A percentile compares a stretch with the other conserved stretches of the same genome.
Evolutionary conservation across 352 stramenopile species (phyloP).

Genomic region (Globisporangium megalacanthum): DNA sequence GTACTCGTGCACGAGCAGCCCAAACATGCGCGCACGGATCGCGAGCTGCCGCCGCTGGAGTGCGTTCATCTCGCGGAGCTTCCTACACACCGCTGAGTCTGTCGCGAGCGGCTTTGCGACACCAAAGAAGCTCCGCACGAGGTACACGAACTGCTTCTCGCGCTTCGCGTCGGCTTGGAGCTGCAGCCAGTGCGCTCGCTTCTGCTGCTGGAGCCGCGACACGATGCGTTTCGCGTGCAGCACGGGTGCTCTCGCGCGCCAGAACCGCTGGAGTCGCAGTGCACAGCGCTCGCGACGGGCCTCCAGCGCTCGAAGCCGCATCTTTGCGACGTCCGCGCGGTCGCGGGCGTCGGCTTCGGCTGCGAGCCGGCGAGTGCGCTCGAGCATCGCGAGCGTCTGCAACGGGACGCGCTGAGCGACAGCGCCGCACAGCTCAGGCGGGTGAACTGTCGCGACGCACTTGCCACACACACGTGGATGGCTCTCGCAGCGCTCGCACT

Average conservation of each 20-base stretch:
- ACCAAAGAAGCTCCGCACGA: conserved; percentile 32
- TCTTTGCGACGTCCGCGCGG: conserved; percentile 39
- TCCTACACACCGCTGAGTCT: conserved; percentile 30
- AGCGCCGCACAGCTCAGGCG: conserved; percentile 38
- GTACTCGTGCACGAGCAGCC: conserved; percentile 52
- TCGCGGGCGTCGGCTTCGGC: conserved; percentile 39
- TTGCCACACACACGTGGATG: conserved; percentile 31
- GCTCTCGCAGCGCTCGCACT: conserved; percentile 26
- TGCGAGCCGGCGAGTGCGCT: conserved; percentile 24
- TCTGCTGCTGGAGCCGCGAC: conserved; percentile 15
- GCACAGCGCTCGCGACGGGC: conserved; percentile 23
- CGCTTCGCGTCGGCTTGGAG: conserved; percentile 24
- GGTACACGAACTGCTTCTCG: conserved; percentile 29
- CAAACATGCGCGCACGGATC: conserved; percentile 49
- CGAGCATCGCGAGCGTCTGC: conserved; percentile 35
- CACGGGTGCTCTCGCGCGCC: conserved; percentile 29
- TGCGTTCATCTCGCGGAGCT: conserved; percentile 43
- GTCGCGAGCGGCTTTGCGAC: conserved; percentile 30
- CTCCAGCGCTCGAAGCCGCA: conserved; percentile 20
- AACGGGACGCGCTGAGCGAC: conserved; percentile 21
- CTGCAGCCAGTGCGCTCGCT: conserved; percentile 34
- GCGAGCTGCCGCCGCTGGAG: conserved; percentile 38
- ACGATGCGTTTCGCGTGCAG: conserved; percentile 23
- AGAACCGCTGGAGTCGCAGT: conserved; percentile 51
- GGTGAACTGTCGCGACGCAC: conserved; percentile 36